A percentile compares a stretch with the other conserved stretches of the same genome.
Conservation (phyloP, 116 monocot genomes). For the Phalaenopsis hybrid region DNA sequence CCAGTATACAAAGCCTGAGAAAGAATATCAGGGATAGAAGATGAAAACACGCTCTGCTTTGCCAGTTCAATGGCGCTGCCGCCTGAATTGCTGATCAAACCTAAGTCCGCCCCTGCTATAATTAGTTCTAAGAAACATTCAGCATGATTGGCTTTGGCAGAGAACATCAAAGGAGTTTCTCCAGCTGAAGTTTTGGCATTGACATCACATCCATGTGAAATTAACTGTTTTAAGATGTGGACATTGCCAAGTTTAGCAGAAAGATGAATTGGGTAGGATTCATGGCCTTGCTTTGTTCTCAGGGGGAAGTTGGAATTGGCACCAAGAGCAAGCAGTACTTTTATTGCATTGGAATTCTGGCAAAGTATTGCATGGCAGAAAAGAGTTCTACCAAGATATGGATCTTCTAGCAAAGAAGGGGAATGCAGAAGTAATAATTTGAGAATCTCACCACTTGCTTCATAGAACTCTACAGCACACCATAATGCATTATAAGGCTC, state of each 20-base stretch:
- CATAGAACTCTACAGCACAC: slow-evolving; percentile 61
- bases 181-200: slow-evolving; percentile 32
- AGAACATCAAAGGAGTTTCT: slow-evolving; percentile 47
- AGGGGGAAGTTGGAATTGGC: slow-evolving; percentile 45
- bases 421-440: slow-evolving; percentile 32
- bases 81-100: slow-evolving; percentile 29
- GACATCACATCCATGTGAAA: slow-evolving; percentile 33
- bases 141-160: slow-evolving; percentile 28
- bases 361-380: slow-evolving; percentile 67
- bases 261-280: slow-evolving; percentile 42
- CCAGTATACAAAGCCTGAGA: slow-evolving; percentile 26
- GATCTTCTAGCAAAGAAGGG: slow-evolving; percentile 36
- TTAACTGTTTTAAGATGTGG: slow-evolving; percentile 24
- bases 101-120: slow-evolving; percentile 36
- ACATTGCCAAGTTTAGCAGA: slow-evolving; percentile 34
- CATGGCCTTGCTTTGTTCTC: slow-evolving; percentile 20
- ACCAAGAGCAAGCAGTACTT: slow-evolving; percentile 32
- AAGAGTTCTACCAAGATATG: slow-evolving; percentile 36
- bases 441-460: slow-evolving; percentile 45
- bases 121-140: slow-evolving; percentile 41
- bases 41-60: slow-evolving; percentile 31
- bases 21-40: slow-evolving; percentile 26
- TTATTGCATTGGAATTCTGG: slow-evolving; percentile 31
- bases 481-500: slow-evolving; percentile 50
- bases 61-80: slow-evolving; percentile 29